These are phyloP conservation scores for Calonectria hawksworthii DNA, from an alignment of 2,329 filamentous ascomycete genomes.

Conservation along the genomic window DNA sequence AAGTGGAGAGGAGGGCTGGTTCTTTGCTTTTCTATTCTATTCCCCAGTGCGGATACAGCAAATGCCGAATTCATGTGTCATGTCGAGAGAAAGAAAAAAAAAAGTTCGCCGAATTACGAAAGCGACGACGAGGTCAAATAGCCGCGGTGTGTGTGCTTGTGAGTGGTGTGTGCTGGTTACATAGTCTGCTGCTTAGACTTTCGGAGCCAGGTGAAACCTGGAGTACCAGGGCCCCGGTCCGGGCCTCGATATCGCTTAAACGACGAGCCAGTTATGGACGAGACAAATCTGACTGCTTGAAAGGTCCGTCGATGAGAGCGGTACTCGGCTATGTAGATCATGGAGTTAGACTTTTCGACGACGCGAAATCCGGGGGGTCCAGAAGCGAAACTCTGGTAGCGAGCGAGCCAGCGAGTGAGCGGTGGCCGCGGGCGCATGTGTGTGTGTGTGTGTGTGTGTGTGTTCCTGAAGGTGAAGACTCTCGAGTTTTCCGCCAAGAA, in stretches of 20 bases:
- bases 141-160: neutral
- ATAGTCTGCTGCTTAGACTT: neutral
- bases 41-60: neutral
- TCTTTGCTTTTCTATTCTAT: neutral
- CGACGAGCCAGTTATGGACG: neutral
- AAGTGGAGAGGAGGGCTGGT: too few relatives aligned
- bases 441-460: neutral
- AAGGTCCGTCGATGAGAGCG: neutral
- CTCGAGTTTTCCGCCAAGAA: neutral
- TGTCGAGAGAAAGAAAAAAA: too few relatives aligned
- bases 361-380: neutral
- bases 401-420: neutral
- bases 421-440: neutral
- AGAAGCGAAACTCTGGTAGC: neutral
- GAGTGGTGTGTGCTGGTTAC: neutral
- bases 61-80: neutral
- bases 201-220: neutral
- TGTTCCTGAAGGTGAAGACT: neutral
- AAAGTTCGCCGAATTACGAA: neutral
- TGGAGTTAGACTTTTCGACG: conserved; percentile 6
- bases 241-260: neutral
- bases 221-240: neutral
- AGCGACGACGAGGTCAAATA: neutral
- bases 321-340: conserved; percentile 4
- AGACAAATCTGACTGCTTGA: neutral